phyloP scores from a whole-genome alignment of 1,284 basidiomycete genomes.

The Malassezia brasiliensis region DNA sequence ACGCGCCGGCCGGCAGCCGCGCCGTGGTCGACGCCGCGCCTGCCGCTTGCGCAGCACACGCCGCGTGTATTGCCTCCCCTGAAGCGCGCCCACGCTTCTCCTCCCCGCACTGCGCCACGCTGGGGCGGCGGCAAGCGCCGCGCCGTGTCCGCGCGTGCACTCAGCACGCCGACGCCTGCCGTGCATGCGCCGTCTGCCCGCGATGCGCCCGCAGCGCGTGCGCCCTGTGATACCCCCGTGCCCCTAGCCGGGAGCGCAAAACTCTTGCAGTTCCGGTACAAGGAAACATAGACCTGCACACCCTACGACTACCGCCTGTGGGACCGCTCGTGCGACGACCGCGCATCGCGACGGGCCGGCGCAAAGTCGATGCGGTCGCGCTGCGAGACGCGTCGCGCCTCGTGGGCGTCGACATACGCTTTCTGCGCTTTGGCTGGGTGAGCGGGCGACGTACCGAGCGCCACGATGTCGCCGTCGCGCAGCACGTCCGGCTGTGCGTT shows the following conservation, averaged over 20 bases:
- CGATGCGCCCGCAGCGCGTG: background rate
- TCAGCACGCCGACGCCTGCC: background rate
- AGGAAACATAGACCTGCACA: background rate
- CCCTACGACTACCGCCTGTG: background rate
- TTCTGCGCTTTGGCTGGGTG: conserved; percentile 4
- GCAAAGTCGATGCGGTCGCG: conserved; percentile 9
- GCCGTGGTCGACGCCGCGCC: background rate
- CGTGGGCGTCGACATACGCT: conserved; percentile 1
- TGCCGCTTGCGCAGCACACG: conserved; percentile 3
- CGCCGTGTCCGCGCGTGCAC: background rate
- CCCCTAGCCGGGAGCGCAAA: conserved; percentile 7
- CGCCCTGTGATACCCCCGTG: background rate
- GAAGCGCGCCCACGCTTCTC: too few relatives aligned
- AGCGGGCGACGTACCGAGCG: conserved; percentile 5
- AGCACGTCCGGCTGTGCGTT: background rate
- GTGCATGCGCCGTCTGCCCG: too few relatives aligned
- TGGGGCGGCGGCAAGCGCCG: too few relatives aligned
- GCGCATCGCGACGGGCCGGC: background rate
- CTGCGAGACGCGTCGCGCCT: background rate
- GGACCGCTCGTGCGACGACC: background rate
- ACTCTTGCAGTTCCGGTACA: conserved; percentile 15
- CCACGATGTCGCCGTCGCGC: background rate
- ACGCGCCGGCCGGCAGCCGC: background rate
- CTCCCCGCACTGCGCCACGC: too few relatives aligned
- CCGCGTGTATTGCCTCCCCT: background rate